phyloP scores from a whole-genome alignment of 225 moss, liverwort and hornwort species.

The Marchantia polymorpha region DNA sequence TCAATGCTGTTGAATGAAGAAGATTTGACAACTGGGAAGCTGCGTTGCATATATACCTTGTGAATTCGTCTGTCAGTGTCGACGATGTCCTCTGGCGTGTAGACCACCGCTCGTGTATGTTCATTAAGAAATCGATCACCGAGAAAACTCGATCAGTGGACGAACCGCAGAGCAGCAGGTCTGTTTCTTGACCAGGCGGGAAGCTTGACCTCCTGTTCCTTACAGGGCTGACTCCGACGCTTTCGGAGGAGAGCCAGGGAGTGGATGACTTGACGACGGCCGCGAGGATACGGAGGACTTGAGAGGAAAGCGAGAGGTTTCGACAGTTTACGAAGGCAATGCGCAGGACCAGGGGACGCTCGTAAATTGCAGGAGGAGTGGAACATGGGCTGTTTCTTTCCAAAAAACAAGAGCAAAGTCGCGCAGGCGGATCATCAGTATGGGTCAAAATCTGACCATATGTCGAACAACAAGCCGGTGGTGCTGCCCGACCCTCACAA shows the following conservation, averaged over 20 bases:
- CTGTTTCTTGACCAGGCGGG: neutral
- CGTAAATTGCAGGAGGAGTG: conserved; percentile 8
- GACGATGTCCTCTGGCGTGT: neutral
- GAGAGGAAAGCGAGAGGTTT: neutral
- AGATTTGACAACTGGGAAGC: neutral
- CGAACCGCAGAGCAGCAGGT: neutral
- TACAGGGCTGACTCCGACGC: neutral
- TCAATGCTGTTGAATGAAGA: neutral
- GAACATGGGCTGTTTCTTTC: conserved; percentile 55
- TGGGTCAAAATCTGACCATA: conserved; percentile 48
- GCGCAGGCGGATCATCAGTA: conserved; percentile 31
- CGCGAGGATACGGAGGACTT: neutral
- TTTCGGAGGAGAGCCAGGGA: neutral
- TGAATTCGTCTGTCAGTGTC: neutral
- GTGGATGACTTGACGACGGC: neutral
- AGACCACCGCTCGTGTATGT: too few relatives aligned
- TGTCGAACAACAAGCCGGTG: conserved; percentile 50
- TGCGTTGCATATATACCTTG: neutral
- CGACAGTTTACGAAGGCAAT: neutral
- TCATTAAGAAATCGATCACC: neutral
- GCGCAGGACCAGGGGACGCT: conserved; percentile 8
- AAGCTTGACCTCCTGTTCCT: neutral
- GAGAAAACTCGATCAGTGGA: neutral
- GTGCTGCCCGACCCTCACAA: conserved; percentile 57
- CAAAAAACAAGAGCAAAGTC: conserved; percentile 49